phyloP scores from a whole-genome alignment of 129 eudicot species.

The Glebionis coronaria region DNA sequence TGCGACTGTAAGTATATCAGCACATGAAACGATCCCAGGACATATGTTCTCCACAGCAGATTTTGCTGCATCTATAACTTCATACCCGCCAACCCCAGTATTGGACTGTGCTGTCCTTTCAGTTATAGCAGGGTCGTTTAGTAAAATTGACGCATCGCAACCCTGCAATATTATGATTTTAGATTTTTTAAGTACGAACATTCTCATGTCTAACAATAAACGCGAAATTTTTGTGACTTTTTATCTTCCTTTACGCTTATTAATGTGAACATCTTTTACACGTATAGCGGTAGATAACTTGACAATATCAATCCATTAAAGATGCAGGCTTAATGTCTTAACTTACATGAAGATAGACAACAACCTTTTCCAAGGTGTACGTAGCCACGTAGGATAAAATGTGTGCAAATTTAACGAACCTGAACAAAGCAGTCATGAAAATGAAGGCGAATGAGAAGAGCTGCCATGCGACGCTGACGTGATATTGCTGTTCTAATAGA shows the following conservation, averaged over 20 bases:
- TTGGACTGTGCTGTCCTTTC: slow-evolving; percentile 35
- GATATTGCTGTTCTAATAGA: slow-evolving; percentile 26
- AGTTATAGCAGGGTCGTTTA: slow-evolving; percentile 32
- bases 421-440: slow-evolving; percentile 34
- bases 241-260: no score
- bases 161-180: slow-evolving; percentile 3
- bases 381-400: no score
- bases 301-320: background rate
- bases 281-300: no score
- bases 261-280: no score
- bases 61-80: slow-evolving; percentile 43
- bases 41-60: slow-evolving; percentile 41
- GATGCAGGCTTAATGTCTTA: no score
- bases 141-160: slow-evolving; percentile 51
- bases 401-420: slow-evolving; percentile 3
- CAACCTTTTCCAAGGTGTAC: no score
- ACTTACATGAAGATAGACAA: no score
- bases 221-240: no score
- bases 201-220: no score
- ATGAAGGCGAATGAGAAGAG: slow-evolving; percentile 33
- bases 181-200: no score
- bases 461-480: slow-evolving; percentile 33
- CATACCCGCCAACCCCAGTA: slow-evolving; percentile 37
- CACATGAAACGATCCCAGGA: slow-evolving; percentile 64
- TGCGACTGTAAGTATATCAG: slow-evolving; percentile 48